A percentile compares a stretch with the other conserved stretches of the same genome.
Evolutionary conservation across 495 filamentous ascomycete genomes (phyloP).

Genomic region (Stereocaulon alpinum): DNA sequence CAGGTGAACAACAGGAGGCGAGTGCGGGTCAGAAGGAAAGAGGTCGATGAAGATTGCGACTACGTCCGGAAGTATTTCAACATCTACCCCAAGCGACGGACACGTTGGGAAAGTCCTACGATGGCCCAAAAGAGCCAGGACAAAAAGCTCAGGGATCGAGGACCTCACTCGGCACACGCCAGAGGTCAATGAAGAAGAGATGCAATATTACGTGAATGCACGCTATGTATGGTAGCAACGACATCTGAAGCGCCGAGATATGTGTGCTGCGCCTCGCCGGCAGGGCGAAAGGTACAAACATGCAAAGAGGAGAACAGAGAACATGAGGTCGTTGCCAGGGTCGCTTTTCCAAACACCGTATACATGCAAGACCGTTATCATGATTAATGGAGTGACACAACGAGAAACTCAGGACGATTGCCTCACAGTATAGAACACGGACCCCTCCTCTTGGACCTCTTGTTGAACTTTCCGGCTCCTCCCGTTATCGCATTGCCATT

Average conservation of each 20-base stretch:
- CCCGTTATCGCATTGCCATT: constrained; percentile 22
- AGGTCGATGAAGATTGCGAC: constrained; percentile 7
- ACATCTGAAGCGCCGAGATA: constrained; percentile 1
- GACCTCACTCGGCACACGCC: not conserved
- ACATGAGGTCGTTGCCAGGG: not conserved
- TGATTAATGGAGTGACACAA: constrained; percentile 25
- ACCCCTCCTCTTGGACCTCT: constrained; percentile 50
- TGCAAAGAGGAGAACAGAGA: constrained; percentile 1
- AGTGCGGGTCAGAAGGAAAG: constrained; percentile 15
- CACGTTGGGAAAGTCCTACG: too few species aligned
- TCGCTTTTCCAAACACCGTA: constrained; percentile 4
- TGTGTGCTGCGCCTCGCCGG: not conserved
- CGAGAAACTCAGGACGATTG: not conserved
- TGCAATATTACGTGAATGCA: constrained; percentile 3
- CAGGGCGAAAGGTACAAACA: not conserved
- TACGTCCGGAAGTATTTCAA: too few species aligned
- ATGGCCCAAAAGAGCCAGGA: too few species aligned
- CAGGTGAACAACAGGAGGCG: constrained; percentile 23
- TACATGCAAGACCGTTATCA: constrained; percentile 26
- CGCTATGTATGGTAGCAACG: constrained; percentile 18
- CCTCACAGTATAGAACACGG: constrained; percentile 60
- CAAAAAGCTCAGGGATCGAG: too few species aligned
- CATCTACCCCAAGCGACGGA: too few species aligned
- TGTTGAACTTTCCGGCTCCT: constrained; percentile 35
- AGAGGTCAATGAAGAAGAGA: constrained; percentile 10